These are phyloP conservation scores for Xylaria grammica DNA, from an alignment of 495 filamentous ascomycete genomes.

Conservation along the genomic window DNA sequence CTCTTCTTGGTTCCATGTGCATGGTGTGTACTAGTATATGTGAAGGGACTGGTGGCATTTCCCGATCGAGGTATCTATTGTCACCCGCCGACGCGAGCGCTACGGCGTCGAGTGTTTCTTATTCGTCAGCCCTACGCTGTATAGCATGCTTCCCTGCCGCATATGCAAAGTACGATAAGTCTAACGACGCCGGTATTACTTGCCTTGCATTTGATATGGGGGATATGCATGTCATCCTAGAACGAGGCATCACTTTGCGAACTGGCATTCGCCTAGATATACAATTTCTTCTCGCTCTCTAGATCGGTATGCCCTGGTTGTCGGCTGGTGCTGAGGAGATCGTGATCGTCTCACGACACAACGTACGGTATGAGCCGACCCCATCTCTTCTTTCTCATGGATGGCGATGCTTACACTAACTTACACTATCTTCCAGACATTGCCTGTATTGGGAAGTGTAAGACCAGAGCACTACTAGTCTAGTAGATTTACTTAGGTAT, in stretches of 20 bases:
- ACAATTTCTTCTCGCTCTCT: neutral
- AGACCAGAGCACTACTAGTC: neutral
- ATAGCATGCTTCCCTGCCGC: neutral
- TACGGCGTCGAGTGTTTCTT: no score
- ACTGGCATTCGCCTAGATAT: no score
- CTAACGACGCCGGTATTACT: neutral
- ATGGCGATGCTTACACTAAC: neutral
- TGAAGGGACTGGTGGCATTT: no score
- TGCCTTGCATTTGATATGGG: neutral
- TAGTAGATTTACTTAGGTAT: neutral
- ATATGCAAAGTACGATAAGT: conserved; percentile 1
- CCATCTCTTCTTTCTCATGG: neutral
- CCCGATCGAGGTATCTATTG: no score
- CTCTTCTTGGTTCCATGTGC: neutral
- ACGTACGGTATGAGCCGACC: conserved; percentile 1
- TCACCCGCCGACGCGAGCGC: no score
- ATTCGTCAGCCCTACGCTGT: conserved; percentile 10
- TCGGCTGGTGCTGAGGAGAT: neutral
- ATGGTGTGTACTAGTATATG: no score
- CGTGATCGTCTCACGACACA: neutral
- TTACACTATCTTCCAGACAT: neutral
- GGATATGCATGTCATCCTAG: neutral
- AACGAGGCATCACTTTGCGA: neutral
- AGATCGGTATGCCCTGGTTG: neutral
- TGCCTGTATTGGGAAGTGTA: neutral